phyloP scores from a whole-genome alignment of 805 yeast species.

The Maudiozyma bulderi region DNA sequence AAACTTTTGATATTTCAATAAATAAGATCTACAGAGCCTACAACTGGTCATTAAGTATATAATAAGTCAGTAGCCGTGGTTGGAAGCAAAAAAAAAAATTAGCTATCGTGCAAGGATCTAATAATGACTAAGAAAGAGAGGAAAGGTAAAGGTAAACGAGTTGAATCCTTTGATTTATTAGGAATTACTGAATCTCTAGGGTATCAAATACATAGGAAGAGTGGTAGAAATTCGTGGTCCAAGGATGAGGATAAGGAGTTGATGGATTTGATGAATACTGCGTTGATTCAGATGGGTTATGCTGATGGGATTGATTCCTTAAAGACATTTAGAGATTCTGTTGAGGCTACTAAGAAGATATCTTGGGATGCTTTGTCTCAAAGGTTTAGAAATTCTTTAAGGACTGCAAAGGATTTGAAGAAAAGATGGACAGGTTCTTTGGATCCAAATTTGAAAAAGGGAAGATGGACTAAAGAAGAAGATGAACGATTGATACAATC shows the following conservation, averaged over 20 bases:
- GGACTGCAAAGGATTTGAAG: conserved; percentile 75
- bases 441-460: conserved; percentile 73
- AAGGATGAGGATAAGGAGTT: conserved; percentile 61
- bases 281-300: conserved; percentile 28
- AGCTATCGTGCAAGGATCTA: neutral
- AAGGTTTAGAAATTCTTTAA: conserved; percentile 35
- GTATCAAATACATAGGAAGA: conserved; percentile 59
- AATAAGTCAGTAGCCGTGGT: neutral
- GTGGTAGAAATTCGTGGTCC: conserved; percentile 62
- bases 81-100: neutral
- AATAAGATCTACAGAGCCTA: neutral
- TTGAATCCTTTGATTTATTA: conserved; percentile 30
- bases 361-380: conserved; percentile 56
- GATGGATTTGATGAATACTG: conserved; percentile 33
- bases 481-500: conserved; percentile 59
- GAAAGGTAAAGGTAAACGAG: conserved; percentile 15
- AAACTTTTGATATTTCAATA: too few relatives aligned
- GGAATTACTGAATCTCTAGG: conserved; percentile 63
- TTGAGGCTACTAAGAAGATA: conserved; percentile 29
- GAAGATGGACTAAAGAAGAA: conserved; percentile 79
- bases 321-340: conserved; percentile 21
- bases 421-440: conserved; percentile 82
- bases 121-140: conserved; percentile 3
- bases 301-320: conserved; percentile 29
- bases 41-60: neutral